Evolutionary conservation across 2,329 filamentous ascomycete genomes (phyloP).

Genomic region (Helotiales sp.): DNA sequence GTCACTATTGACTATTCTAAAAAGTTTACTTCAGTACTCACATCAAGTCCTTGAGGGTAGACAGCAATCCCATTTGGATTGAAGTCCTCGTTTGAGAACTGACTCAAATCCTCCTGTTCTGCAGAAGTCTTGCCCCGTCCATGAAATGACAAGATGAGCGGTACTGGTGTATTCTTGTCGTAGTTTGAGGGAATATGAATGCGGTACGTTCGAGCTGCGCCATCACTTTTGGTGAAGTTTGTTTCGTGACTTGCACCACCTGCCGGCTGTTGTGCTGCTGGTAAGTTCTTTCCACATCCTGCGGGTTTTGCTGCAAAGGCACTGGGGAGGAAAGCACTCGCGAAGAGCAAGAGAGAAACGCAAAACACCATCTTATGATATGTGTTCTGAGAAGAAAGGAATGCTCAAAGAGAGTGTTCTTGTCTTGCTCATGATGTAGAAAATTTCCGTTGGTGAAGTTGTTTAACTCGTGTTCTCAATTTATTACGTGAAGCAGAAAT

Average conservation of each 20-base stretch:
- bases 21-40: constrained; percentile 17
- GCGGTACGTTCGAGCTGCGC: constrained; percentile 35
- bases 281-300: constrained; percentile 5
- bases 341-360: neutral
- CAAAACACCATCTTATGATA: neutral
- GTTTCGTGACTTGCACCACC: constrained; percentile 4
- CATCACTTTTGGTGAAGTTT: constrained; percentile 2
- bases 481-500: too few species aligned
- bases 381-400: neutral
- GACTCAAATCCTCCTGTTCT: constrained; percentile 33
- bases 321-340: neutral
- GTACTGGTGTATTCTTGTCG: constrained; percentile 23
- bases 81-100: constrained; percentile 40
- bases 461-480: too few species aligned
- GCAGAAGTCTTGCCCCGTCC: constrained; percentile 41
- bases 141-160: constrained; percentile 49
- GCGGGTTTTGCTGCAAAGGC: neutral
- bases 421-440: neutral
- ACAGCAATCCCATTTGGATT: constrained; percentile 41
- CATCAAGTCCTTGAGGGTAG: constrained; percentile 46
- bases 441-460: too few species aligned
- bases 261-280: constrained; percentile 1
- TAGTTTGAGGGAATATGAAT: constrained; percentile 42
- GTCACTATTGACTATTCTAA: neutral
- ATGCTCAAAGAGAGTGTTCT: too few species aligned